Evolutionary conservation across 129 eudicot genomes (phyloP).

Genomic region (Artemisia argyi): DNA sequence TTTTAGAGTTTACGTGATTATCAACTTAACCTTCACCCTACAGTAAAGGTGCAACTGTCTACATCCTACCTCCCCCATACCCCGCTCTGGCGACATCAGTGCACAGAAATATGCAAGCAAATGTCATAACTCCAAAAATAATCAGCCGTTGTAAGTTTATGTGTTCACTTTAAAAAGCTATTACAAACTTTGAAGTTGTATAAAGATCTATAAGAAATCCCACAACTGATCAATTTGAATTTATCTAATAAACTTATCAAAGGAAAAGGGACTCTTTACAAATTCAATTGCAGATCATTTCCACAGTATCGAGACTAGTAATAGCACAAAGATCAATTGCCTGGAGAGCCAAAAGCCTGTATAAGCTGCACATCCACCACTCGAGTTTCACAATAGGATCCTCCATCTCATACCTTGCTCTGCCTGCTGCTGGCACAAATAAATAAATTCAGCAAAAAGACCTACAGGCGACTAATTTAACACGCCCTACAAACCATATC

Average conservation of each 20-base stretch:
- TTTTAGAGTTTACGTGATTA: too few species aligned
- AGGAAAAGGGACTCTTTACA: not conserved
- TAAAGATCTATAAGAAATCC: conserved; percentile 7
- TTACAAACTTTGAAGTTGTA: conserved; percentile 11
- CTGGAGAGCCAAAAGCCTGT: conserved; percentile 1
- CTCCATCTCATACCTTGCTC: conserved; percentile 22
- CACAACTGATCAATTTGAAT: conserved; percentile 1
- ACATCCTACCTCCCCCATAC: too few species aligned
- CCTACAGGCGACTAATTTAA: too few species aligned
- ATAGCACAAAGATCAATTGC: conserved; percentile 11
- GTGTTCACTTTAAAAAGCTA: not conserved
- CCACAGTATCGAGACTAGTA: conserved; percentile 5
- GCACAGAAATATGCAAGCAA: too few species aligned
- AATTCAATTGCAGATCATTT: conserved; percentile 14
- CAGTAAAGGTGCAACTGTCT: too few species aligned
- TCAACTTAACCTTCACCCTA: too few species aligned
- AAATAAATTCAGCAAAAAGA: not conserved
- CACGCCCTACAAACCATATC: too few species aligned
- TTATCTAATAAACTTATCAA: not conserved
- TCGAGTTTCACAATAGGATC: conserved; percentile 7
- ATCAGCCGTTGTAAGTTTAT: not conserved
- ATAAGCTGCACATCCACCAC: conserved; percentile 6
- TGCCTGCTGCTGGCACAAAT: conserved; percentile 12
- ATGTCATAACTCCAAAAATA: too few species aligned
- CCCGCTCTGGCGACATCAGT: too few species aligned